Evolutionary conservation across 345 rosid species (phyloP).

Genomic region (Hevea brasiliensis): DNA sequence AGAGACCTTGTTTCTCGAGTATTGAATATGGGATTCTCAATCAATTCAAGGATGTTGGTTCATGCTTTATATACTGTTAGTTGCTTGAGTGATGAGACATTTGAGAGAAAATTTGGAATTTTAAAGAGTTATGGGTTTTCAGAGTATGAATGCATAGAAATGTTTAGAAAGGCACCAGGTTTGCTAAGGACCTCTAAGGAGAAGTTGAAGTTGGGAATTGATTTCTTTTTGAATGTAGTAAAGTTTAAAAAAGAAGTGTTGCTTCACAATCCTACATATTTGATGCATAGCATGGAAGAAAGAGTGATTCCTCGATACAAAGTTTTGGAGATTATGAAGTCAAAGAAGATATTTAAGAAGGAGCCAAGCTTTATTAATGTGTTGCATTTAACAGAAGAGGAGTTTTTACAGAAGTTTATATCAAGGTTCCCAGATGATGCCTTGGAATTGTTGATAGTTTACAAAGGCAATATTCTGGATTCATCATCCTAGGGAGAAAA

Average conservation of each 20-base stretch:
- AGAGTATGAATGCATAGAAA: constrained; percentile 22
- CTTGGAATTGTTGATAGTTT: constrained; percentile 35
- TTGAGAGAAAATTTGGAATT: constrained; percentile 31
- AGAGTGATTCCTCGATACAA: constrained; percentile 39
- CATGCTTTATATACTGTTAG: constrained; percentile 33
- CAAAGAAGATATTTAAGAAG: constrained; percentile 32
- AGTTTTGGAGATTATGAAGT: constrained; percentile 36
- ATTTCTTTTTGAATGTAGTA: constrained; percentile 29
- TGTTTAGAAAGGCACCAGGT: constrained; percentile 35
- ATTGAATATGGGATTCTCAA: constrained; percentile 36
- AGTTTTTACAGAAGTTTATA: constrained; percentile 34
- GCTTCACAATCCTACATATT: constrained; percentile 16
- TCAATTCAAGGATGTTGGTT: constrained; percentile 44
- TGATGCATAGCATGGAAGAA: constrained; percentile 36
- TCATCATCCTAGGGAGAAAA: constrained; percentile 4
- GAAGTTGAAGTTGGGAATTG: constrained; percentile 34
- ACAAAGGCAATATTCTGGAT: constrained; percentile 20
- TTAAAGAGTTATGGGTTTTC: constrained; percentile 36
- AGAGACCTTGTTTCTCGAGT: constrained; percentile 19
- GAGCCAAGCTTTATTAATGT: constrained; percentile 9
- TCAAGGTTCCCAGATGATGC: constrained; percentile 30
- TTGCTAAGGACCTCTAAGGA: constrained; percentile 28
- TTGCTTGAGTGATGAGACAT: constrained; percentile 28
- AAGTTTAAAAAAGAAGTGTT: constrained; percentile 28
- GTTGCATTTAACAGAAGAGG: constrained; percentile 13